Evolutionary conservation across 1,284 basidiomycete species (phyloP), one percentile per base, ranked within the genome.

Genomic region (Termitomyces sp.): DNA sequence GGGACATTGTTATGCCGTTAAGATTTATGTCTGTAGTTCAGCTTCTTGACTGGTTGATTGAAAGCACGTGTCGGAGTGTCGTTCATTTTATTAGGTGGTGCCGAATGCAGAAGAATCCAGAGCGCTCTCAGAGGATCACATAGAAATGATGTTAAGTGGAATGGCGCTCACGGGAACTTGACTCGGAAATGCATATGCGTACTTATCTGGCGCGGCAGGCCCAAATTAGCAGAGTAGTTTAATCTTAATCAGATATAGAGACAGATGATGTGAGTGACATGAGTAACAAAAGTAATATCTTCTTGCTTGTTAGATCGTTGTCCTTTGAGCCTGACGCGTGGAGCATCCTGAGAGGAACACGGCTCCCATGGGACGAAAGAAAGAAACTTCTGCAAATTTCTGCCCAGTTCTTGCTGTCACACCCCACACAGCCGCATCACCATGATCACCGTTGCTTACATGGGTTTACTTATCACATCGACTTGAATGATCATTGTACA

Each of bases 321-420:
- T 34, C 24, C 42, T 14, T 30, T 43, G 21, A 24, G 31, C 16
- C 43, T 50, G 52, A 54, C 52, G 42, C 49, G 46, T 16, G 11
- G 52, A 28, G 21, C 18, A 33, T 48, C 26, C 35, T 48, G 44
- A 47, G 39, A 30, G 43, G 31, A 28, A 19, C 10, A 9, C 13
- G 19, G 31, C 9, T 46, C 10, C 19, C 16, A 9, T 19, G 0
- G 26, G 26, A 28, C 26, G 26, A 28, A 28, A 13, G 11, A 30
- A 1, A 11, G 28, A 11, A 33, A 9, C 11, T 28, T 9, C 24
- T 10, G n/a, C n/a, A n/a, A n/a, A n/a, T n/a, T n/a, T n/a, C n/a
- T n/a, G n/a, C 18, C 21, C 4, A 16, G 38, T 16, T 16, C 19
- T 33, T 14, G 28, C 9, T 30, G 28, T 30, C 7, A 30, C 28